Evolutionary conservation across 1,284 basidiomycete genomes (phyloP).

Genomic region (Puccinia horiana): DNA sequence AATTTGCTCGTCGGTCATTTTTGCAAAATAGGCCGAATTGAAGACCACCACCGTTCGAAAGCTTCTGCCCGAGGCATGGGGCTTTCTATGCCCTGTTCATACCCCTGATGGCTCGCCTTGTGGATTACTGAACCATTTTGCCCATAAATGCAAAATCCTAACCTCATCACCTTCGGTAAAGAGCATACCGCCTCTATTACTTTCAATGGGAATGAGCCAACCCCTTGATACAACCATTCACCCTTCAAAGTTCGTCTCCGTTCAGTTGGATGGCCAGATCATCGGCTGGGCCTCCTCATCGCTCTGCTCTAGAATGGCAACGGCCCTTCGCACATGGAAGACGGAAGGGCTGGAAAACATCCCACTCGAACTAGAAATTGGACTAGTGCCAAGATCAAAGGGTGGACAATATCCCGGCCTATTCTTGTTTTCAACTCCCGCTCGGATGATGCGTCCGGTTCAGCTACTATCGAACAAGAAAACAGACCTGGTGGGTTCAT

Average conservation of each 20-base stretch:
- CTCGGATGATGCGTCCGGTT: slow-evolving; percentile 98
- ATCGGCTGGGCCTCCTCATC: slow-evolving; percentile 89
- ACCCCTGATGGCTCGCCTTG: slow-evolving; percentile 98
- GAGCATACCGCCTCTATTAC: slow-evolving; percentile 78
- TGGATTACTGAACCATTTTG: slow-evolving; percentile 95
- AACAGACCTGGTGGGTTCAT: slow-evolving; percentile 88
- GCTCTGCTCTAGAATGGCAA: slow-evolving; percentile 77
- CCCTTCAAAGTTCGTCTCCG: slow-evolving; percentile 76
- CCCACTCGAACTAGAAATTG: slow-evolving; percentile 93
- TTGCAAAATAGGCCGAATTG: slow-evolving; percentile 69
- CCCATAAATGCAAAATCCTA: slow-evolving; percentile 87
- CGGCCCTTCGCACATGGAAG: slow-evolving; percentile 87
- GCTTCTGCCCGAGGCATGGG: slow-evolving; percentile 96
- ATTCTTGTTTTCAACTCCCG: slow-evolving; percentile 83
- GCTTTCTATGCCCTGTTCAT: slow-evolving; percentile 97
- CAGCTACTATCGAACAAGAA: slow-evolving; percentile 82
- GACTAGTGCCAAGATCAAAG: slow-evolving; percentile 81
- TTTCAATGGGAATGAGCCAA: slow-evolving; percentile 91
- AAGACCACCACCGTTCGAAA: slow-evolving; percentile 99
- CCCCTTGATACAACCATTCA: slow-evolving; percentile 74
- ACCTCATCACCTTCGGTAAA: slow-evolving; percentile 68
- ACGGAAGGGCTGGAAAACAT: slow-evolving; percentile 81
- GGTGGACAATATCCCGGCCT: slow-evolving; percentile 97
- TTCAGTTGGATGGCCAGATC: slow-evolving; percentile 91
- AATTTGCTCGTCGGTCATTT: background rate